Percentiles rank a stretch among this genome's conserved stretches.
phyloP scores from a whole-genome alignment of 164 flowering plant genomes.

The Berberis thunbergii region DNA sequence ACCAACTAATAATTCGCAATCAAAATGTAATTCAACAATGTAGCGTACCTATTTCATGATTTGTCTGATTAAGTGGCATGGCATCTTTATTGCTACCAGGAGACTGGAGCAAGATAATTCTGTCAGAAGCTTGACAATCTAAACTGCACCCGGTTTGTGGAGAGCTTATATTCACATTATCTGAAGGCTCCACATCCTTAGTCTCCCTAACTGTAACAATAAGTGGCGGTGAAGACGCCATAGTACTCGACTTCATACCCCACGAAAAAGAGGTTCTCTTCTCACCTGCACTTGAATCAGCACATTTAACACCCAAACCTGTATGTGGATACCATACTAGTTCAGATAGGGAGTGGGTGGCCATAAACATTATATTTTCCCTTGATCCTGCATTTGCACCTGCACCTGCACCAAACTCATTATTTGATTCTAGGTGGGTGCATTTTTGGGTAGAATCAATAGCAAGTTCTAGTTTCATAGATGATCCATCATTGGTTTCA shows the following conservation, averaged over 20 bases:
- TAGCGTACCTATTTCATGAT: no score
- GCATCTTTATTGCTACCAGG: conserved; percentile 9
- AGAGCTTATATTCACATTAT: conserved; percentile 13
- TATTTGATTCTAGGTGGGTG: conserved; percentile 15
- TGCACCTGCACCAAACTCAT: conserved; percentile 14
- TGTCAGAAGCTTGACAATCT: conserved; percentile 13
- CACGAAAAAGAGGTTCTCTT: conserved; percentile 24
- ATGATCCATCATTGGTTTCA: conserved; percentile 25
- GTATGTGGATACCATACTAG: conserved; percentile 71
- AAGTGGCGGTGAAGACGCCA: conserved; percentile 19
- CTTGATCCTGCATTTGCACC: conserved; percentile 89
- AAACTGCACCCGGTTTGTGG: conserved; percentile 5
- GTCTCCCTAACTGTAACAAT: conserved; percentile 11
- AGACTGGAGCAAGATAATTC: conserved; percentile 10
- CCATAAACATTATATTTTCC: conserved; percentile 30
- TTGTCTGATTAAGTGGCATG: conserved; percentile 11
- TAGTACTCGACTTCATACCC: conserved; percentile 29
- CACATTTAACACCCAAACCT: conserved; percentile 51
- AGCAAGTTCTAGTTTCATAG: conserved; percentile 26
- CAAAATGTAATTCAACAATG: no score
- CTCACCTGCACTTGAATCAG: conserved; percentile 34
- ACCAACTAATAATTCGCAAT: neutral
- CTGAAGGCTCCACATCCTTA: conserved; percentile 11
- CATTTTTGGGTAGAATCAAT: conserved; percentile 19
- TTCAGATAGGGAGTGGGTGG: conserved; percentile 52